These are phyloP conservation scores for Penium margaritaceum DNA, from an alignment of 139 green algal species.

Conservation along the genomic window DNA sequence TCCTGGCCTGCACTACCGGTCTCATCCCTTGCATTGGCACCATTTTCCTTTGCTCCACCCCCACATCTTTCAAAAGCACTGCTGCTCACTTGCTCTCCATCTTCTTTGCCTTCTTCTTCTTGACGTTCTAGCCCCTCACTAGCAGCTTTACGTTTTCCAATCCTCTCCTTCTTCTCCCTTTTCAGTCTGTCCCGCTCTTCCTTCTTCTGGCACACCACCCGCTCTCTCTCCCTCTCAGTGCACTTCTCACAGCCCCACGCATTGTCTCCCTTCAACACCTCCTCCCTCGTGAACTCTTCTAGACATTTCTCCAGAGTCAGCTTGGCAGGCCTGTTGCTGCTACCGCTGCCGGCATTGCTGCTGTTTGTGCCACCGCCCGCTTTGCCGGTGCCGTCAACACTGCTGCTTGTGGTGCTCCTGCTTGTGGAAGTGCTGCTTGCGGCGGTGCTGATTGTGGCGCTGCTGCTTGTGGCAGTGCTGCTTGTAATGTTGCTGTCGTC, in stretches of 20 bases:
- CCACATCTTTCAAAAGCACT: no score
- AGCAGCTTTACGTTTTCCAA: no score
- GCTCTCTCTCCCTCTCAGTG: not conserved
- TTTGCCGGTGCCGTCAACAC: not conserved
- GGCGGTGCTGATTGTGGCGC: not conserved
- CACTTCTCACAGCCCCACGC: conserved; percentile 27
- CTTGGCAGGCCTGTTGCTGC: not conserved
- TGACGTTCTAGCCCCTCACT: no score
- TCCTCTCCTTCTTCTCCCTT: not conserved
- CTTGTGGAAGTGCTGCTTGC: not conserved
- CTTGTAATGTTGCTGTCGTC: not conserved
- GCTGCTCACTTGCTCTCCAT: no score
- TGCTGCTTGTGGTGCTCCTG: not conserved
- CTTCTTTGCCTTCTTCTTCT: no score
- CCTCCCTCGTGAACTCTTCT: conserved; percentile 11
- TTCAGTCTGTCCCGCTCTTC: conserved; percentile 1
- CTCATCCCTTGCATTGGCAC: no score
- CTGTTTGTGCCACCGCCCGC: not conserved
- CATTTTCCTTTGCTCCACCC: no score
- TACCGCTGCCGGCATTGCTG: not conserved
- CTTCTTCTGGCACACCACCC: not conserved
- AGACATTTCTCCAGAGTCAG: conserved; percentile 24
- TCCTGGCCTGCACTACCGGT: no score
- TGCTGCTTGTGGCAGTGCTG: not conserved
- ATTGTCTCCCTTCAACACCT: conserved; percentile 33